Evolutionary conservation across 148 eudicot genomes (phyloP).

Genomic region (Gaultheria prostrata): DNA sequence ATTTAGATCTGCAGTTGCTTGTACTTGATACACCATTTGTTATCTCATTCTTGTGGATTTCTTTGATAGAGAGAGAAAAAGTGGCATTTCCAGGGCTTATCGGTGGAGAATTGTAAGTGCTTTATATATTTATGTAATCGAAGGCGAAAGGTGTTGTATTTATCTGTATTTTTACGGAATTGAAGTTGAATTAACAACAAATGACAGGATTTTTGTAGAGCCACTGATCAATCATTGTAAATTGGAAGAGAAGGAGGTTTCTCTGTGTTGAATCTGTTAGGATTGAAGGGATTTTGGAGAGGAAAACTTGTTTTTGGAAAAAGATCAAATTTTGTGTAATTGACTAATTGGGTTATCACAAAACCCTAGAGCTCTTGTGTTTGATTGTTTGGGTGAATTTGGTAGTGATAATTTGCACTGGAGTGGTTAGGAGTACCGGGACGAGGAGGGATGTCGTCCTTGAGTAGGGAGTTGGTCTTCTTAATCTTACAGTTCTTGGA

Average conservation of each 20-base stretch:
- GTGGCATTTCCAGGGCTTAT: background rate
- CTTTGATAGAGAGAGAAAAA: background rate
- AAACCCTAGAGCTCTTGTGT: background rate
- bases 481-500: constrained; percentile 56
- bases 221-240: background rate
- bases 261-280: background rate
- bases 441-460: constrained; percentile 52
- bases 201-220: background rate
- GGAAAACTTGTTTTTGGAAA: background rate
- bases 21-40: background rate
- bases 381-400: constrained; percentile 2
- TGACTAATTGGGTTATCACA: background rate
- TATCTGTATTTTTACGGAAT: background rate
- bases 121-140: background rate
- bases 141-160: background rate
- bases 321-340: background rate
- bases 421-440: constrained; percentile 52
- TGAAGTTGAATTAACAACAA: background rate
- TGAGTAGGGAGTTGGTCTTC: constrained; percentile 62
- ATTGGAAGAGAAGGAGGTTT: background rate
- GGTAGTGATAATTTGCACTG: constrained; percentile 35
- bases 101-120: background rate
- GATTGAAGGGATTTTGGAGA: background rate
- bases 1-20: constrained; percentile 12
- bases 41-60: background rate